phyloP scores from a whole-genome alignment of 495 filamentous ascomycete species.

The Aspergillus nidulans region DNA sequence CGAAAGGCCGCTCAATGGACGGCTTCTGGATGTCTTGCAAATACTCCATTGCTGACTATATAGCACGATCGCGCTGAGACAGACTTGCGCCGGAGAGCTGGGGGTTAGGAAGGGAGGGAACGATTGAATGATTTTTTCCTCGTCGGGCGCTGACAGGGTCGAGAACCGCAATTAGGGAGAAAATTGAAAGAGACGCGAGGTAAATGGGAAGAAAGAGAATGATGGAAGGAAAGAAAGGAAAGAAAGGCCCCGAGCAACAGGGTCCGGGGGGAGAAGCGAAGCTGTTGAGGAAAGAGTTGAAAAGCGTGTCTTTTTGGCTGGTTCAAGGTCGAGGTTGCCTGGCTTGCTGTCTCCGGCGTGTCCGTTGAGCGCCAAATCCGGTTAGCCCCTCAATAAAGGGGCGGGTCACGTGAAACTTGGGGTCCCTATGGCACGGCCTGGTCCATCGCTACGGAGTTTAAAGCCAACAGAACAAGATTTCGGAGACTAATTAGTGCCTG shows the following conservation, averaged over 20 bases:
- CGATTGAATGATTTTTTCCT: slow-evolving; percentile 7
- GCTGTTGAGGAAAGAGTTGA: slow-evolving; percentile 21
- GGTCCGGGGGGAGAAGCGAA: slow-evolving; percentile 19
- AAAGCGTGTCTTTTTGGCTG: slow-evolving; percentile 17
- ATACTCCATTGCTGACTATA: slow-evolving; percentile 45
- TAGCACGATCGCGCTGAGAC: neutral
- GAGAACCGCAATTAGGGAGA: neutral
- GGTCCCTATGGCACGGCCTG: neutral
- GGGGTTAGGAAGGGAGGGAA: neutral
- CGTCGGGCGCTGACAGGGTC: slow-evolving; percentile 7
- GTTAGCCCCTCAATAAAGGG: slow-evolving; percentile 20
- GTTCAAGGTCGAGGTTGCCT: neutral
- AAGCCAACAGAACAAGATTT: no score
- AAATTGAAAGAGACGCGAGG: slow-evolving; percentile 1
- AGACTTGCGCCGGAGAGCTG: neutral
- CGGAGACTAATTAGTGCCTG: no score
- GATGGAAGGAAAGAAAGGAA: slow-evolving; percentile 19
- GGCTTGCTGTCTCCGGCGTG: slow-evolving; percentile 23
- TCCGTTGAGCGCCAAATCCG: slow-evolving; percentile 12
- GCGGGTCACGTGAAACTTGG: neutral
- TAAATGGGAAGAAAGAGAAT: slow-evolving; percentile 17
- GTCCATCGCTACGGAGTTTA: neutral
- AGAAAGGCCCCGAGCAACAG: slow-evolving; percentile 11
- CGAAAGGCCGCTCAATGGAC: slow-evolving; percentile 87
- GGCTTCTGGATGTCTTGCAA: slow-evolving; percentile 66